Percentiles rank a stretch among this genome's conserved stretches.
Conservation (phyloP, 148 eudicot species). For the Nyssa sinensis region DNA sequence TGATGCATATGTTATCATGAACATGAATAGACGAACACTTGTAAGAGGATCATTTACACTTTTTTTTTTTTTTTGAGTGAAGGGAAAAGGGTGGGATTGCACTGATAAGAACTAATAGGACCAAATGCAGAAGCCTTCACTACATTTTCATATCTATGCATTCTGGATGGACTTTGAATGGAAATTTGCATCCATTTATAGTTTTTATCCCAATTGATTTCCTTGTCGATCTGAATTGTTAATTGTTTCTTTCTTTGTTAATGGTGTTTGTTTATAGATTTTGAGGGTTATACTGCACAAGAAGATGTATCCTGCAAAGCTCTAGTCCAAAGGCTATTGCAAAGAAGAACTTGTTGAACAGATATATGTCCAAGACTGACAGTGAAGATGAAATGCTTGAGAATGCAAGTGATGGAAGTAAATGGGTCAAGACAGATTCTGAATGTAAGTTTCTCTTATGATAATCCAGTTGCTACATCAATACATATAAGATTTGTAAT, state of each 20-base stretch:
- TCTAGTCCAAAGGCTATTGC: slow-evolving; percentile 25
- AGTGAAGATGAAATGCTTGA: slow-evolving; percentile 23
- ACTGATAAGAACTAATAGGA: too few relatives aligned
- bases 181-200: too few relatives aligned
- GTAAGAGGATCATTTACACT: too few relatives aligned
- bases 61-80: too few relatives aligned
- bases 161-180: neutral
- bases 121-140: too few relatives aligned
- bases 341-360: slow-evolving; percentile 42
- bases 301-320: slow-evolving; percentile 71
- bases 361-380: slow-evolving; percentile 16
- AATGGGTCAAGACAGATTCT: slow-evolving; percentile 86
- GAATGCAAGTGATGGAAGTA: slow-evolving; percentile 34
- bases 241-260: neutral
- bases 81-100: too few relatives aligned
- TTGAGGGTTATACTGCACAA: slow-evolving; percentile 62
- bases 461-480: neutral
- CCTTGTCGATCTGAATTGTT: too few relatives aligned
- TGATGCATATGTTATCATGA: too few relatives aligned
- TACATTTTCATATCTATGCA: neutral
- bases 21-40: too few relatives aligned
- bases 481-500: neutral
- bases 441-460: slow-evolving; percentile 42
- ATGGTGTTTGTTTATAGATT: slow-evolving; percentile 30
- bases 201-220: too few relatives aligned